Evolutionary conservation across 2,329 filamentous ascomycete genomes (phyloP), one percentile per base, ranked within the genome.

Genomic region (Clonostachys rhizophaga): DNA sequence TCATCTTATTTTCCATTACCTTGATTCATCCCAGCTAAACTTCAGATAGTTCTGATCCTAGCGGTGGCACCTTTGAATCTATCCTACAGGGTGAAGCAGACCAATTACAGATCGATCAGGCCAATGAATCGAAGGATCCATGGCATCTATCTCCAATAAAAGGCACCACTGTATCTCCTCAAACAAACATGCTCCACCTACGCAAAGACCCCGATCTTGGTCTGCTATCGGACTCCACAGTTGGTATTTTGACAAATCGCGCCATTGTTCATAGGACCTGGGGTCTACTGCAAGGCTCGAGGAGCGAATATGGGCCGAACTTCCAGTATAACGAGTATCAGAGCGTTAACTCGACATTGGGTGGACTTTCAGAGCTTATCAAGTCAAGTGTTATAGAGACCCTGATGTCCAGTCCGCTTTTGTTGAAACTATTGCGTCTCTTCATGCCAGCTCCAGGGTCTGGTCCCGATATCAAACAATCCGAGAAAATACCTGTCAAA

Each of bases 21-120:
- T 56, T 78, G 30, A 64, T 75, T 49, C 65, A 58, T 4, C 47
- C 76, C 16, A 64, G 59, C 68, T 72, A 52, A 43, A 67, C 52
- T 18, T 14, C 14, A 34, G 24, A n/a, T 36, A 62, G 59, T 20
- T 52, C 56, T 47, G 56, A 65, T 2, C 75, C 80, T 3, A 86
- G 83, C 2, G 83, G 83, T n/a, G 84, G 84, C 42, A 85, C 87
- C 3, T 70, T 82, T 48, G 81, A 85, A 24, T 62, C 64, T 42
- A 83, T 75, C 56, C 65, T 67, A 18, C 44, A 78, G 16, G 64
- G 69, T 43, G 68, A 83, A 45, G 53, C 85, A 6, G 58, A 57
- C 13, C 66, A 63, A 4, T 65, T 76, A 3, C 60, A 67, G 14
- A n/a, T 18, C 36, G 17, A 39, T 8, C 36, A n/a, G 14, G 36